A percentile compares a stretch with the other conserved stretches of the same genome.
phyloP scores from a whole-genome alignment of 2,329 filamentous ascomycete species.

The Fusarium burgessii region DNA sequence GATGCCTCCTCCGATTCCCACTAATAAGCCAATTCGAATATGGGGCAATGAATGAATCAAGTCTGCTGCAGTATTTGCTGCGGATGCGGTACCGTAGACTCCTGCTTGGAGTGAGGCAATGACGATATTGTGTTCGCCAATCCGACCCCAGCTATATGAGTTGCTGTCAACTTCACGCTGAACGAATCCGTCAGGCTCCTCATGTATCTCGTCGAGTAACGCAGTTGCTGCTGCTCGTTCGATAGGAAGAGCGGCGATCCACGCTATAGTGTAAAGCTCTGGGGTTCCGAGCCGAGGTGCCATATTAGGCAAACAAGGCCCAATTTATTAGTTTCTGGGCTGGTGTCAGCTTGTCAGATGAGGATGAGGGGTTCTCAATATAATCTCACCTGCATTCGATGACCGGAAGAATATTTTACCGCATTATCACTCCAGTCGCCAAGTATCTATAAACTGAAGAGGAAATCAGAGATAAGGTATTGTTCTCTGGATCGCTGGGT shows the following conservation, averaged over 20 bases:
- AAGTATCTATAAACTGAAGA: too few relatives aligned
- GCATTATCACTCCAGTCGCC: too few relatives aligned
- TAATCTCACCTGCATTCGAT: too few relatives aligned
- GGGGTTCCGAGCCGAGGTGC: neutral
- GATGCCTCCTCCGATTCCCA: conserved; percentile 58
- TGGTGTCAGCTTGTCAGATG: too few relatives aligned
- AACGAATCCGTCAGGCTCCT: conserved; percentile 2
- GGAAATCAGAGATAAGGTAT: too few relatives aligned
- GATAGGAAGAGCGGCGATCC: conserved; percentile 44
- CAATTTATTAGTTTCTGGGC: too few relatives aligned
- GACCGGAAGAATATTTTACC: too few relatives aligned
- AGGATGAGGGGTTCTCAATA: too few relatives aligned
- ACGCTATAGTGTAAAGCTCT: conserved; percentile 38
- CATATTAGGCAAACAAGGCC: neutral
- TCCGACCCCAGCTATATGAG: conserved; percentile 42
- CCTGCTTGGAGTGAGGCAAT: conserved; percentile 42
- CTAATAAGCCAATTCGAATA: conserved; percentile 35
- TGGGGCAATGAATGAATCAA: conserved; percentile 33
- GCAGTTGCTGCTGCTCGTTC: conserved; percentile 43
- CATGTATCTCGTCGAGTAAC: conserved; percentile 42
- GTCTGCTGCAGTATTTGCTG: conserved; percentile 21
- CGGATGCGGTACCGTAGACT: conserved; percentile 18
- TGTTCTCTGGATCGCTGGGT: too few relatives aligned
- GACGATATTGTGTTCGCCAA: conserved; percentile 45
- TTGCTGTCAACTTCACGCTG: conserved; percentile 39